phyloP scores from a whole-genome alignment of 495 filamentous ascomycete species.

The Daldinia caldariorum region DNA sequence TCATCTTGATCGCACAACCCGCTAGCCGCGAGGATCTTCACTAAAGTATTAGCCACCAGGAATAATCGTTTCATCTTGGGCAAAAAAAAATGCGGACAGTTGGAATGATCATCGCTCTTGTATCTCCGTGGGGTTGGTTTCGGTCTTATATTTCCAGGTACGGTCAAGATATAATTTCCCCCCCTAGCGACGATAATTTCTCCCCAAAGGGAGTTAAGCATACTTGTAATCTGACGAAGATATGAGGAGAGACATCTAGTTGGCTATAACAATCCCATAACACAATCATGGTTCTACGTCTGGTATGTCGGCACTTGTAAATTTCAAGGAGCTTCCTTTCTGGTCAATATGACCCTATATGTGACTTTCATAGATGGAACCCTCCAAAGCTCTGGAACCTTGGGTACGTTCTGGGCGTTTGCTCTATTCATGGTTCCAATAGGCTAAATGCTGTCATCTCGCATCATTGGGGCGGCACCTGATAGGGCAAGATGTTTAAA shows the following conservation, averaged over 20 bases:
- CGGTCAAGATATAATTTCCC: not conserved
- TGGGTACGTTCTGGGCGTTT: conserved; percentile 17
- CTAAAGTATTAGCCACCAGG: conserved; percentile 15
- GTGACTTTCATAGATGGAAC: conserved; percentile 29
- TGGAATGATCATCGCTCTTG: conserved; percentile 10
- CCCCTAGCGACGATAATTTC: not conserved
- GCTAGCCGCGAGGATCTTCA: conserved; percentile 13
- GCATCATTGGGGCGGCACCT: conserved; percentile 28
- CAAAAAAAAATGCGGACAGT: conserved; percentile 7
- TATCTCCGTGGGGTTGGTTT: not conserved
- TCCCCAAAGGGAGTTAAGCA: not conserved
- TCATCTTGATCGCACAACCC: conserved; percentile 12
- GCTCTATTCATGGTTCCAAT: conserved; percentile 6
- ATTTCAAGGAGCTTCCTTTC: conserved; percentile 9
- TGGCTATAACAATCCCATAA: not conserved
- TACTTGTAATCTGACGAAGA: conserved; percentile 17
- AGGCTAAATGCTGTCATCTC: conserved; percentile 38
- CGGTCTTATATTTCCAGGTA: not conserved
- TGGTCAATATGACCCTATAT: conserved; percentile 15
- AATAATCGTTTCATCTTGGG: conserved; percentile 15
- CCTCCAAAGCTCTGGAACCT: conserved; percentile 6
- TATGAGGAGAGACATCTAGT: not conserved
- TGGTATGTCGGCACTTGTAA: conserved; percentile 33
- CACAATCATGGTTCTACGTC: not conserved
- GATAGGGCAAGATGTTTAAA: conserved; percentile 14